Percentiles rank a stretch among this genome's conserved stretches.
These are phyloP conservation scores for Eucalyptus victrix DNA, from an alignment of 345 rosid genomes.

Conservation along the genomic window DNA sequence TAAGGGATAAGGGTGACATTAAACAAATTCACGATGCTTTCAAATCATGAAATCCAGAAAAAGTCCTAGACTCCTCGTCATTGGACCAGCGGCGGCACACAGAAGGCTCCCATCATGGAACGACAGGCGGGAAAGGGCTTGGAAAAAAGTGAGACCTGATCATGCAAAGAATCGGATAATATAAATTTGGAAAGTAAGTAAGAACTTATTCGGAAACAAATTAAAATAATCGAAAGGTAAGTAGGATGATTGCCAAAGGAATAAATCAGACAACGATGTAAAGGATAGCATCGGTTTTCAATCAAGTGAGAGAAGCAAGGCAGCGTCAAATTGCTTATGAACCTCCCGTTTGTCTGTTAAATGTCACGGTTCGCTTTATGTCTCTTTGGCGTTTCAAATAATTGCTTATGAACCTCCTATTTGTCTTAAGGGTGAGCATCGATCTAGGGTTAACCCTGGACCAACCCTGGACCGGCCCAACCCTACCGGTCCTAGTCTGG, in stretches of 20 bases:
- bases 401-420: neutral
- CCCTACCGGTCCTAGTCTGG: accelerated
- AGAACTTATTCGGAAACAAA: neutral
- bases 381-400: neutral
- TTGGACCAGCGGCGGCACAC: neutral
- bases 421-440: too few species aligned
- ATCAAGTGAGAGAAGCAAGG: neutral
- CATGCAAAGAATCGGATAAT: neutral
- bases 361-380: neutral
- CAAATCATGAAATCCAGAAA: neutral
- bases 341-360: neutral
- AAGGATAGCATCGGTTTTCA: neutral
- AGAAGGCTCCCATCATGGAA: neutral
- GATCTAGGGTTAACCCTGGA: too few species aligned
- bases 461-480: too few species aligned
- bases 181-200: neutral
- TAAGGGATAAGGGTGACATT: neutral
- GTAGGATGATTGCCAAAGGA: neutral
- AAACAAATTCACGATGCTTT: neutral
- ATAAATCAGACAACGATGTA: neutral
- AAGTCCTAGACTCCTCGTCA: neutral
- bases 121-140: neutral
- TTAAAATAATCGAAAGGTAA: neutral
- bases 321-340: neutral
- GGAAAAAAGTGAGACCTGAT: neutral